Evolutionary conservation across 768 basidiomycete species (phyloP).

Genomic region (Leccinum imitatum): DNA sequence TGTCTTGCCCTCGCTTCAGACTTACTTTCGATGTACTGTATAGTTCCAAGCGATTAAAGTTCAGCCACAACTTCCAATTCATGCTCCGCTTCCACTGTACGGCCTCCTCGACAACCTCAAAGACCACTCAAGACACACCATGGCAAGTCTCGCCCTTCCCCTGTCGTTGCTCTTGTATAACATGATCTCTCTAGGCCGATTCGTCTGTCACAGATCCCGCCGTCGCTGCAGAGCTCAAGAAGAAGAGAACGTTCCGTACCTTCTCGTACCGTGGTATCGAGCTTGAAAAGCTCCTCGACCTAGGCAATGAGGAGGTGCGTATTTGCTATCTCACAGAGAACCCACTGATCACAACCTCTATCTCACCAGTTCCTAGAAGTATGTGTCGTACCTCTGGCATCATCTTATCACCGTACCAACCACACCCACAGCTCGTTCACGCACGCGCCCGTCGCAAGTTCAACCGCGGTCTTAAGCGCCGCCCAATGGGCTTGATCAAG

Average conservation of each 20-base stretch:
- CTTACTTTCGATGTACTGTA: constrained; percentile 46
- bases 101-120: constrained; percentile 24
- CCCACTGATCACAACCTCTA: background rate
- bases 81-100: constrained; percentile 22
- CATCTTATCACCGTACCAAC: constrained; percentile 2
- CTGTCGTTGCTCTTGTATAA: background rate
- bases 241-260: constrained; percentile 97
- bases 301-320: constrained; percentile 92
- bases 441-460: constrained; percentile 98
- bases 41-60: constrained; percentile 51
- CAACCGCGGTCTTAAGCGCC: constrained; percentile 98
- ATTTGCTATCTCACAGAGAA: background rate
- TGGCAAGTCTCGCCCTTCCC: constrained; percentile 26
- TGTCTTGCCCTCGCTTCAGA: background rate
- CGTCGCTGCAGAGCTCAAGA: constrained; percentile 96
- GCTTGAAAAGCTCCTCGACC: constrained; percentile 96
- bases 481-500: constrained; percentile 98
- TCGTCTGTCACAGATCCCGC: constrained; percentile 83
- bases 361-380: constrained; percentile 74
- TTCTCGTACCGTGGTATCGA: constrained; percentile 98
- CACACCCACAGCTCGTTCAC: constrained; percentile 81
- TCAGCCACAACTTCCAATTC: constrained; percentile 43
- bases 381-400: constrained; percentile 30
- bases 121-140: constrained; percentile 31
- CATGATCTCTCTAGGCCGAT: constrained; percentile 59